phyloP scores from a whole-genome alignment of 2,329 filamentous ascomycete genomes.

The Colletotrichum magnum region DNA sequence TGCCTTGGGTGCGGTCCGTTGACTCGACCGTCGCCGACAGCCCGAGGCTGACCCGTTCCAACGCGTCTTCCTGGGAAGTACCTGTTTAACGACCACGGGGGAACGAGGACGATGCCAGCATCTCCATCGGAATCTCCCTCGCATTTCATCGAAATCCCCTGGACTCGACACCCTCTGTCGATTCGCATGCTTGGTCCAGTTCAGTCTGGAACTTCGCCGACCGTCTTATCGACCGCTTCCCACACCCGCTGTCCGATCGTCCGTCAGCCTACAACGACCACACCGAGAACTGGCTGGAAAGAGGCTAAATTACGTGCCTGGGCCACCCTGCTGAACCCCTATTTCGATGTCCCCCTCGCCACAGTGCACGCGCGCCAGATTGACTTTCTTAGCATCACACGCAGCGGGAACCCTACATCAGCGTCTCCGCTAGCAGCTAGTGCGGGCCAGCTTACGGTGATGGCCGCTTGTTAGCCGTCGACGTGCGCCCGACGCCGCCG shows the following conservation, averaged over 20 bases:
- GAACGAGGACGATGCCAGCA: slow-evolving; percentile 34
- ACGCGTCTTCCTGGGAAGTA: slow-evolving; percentile 1
- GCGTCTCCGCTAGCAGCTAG: slow-evolving; percentile 8
- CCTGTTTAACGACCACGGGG: slow-evolving; percentile 9
- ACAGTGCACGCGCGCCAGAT: slow-evolving; percentile 17
- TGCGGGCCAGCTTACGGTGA: neutral
- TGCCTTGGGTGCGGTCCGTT: slow-evolving; percentile 12
- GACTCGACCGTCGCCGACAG: slow-evolving; percentile 20
- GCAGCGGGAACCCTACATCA: slow-evolving; percentile 17
- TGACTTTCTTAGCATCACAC: slow-evolving; percentile 22
- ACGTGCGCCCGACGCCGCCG: neutral
- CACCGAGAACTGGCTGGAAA: slow-evolving; percentile 11
- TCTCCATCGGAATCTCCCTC: slow-evolving; percentile 14
- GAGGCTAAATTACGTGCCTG: slow-evolving; percentile 1
- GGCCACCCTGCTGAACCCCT: slow-evolving; percentile 15
- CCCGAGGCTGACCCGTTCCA: slow-evolving; percentile 22
- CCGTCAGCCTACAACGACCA: neutral
- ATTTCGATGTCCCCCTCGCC: slow-evolving; percentile 7
- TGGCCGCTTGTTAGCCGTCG: neutral
- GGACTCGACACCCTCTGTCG: neutral
- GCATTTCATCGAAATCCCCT: slow-evolving; percentile 6
- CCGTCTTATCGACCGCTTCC: slow-evolving; percentile 17
- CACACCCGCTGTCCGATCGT: neutral
- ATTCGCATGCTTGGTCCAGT: slow-evolving; percentile 9
- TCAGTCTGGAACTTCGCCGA: slow-evolving; percentile 31